phyloP scores from a whole-genome alignment of 2,329 filamentous ascomycete species.

The Cladophialophora bantiana region DNA sequence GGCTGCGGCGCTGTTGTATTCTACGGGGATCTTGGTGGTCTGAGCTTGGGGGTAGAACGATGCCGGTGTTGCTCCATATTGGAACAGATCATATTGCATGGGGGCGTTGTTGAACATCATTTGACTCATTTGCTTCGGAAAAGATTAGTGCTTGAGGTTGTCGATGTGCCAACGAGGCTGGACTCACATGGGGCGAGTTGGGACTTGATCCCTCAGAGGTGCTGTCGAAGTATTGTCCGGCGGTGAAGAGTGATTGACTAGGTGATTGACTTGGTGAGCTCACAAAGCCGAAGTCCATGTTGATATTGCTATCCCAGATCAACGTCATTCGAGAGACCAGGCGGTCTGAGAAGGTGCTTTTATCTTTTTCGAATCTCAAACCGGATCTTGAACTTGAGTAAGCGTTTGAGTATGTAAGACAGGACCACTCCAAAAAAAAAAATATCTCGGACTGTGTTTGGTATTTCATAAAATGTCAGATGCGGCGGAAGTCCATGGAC shows the following conservation, averaged over 20 bases:
- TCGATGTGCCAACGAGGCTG: neutral
- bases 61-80: constrained; percentile 35
- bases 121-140: constrained; percentile 37
- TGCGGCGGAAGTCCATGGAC: constrained; percentile 19
- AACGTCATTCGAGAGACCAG: constrained; percentile 28
- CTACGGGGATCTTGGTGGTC: constrained; percentile 39
- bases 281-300: constrained; percentile 39
- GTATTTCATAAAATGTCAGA: constrained; percentile 33
- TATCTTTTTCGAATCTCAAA: constrained; percentile 14
- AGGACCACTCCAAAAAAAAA: neutral
- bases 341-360: constrained; percentile 15
- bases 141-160: constrained; percentile 8
- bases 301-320: constrained; percentile 19
- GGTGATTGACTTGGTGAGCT: constrained; percentile 40
- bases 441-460: constrained; percentile 17
- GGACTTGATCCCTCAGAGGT: constrained; percentile 41
- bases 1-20: constrained; percentile 40
- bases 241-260: constrained; percentile 37
- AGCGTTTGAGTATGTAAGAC: constrained; percentile 25
- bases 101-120: constrained; percentile 34
- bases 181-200: constrained; percentile 40
- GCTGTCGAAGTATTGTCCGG: constrained; percentile 39
- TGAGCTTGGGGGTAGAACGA: constrained; percentile 32
- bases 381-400: constrained; percentile 28
- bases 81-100: constrained; percentile 39